Base-by-base conservation (phyloP, 495 filamentous ascomycete species). In the Tuber aestivum region DNA sequence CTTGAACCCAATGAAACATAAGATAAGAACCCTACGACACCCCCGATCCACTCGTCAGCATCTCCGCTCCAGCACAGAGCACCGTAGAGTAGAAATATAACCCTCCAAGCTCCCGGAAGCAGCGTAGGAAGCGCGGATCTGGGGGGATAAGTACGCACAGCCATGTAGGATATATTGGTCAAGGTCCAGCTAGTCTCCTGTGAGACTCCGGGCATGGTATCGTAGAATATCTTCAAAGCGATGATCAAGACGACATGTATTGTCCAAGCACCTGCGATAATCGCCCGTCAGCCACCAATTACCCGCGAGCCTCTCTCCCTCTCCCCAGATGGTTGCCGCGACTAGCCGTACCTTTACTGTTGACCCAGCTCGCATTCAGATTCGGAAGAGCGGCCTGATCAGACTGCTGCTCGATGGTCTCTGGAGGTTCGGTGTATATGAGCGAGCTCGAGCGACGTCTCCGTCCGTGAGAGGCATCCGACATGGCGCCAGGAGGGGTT, bases 1-100 rank as follows among this genome's bases (percentile, higher is more conserved):
- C 95, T 83, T 94, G 93, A 81, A 99, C 95, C 87, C 91, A 97
- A 86, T 99, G 95, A 85, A 99, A 99, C 95, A 98, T 99, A 83
- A 99, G 89, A 85, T 97, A 99, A 27, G 95, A 97, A 83, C 93
- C 95, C 81, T 83, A 75, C n/a, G 73, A 45, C 56, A 41, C 71
- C 69, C 48, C 69, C 35, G 42, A 20, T 35, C 48, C n/a, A 78
- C 41, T 48, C 42, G 73, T 81, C 50, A 82, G 74, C 27, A 76
- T 72, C 78, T 73, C 79, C 35, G 20, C 42, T 70, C 41, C 32
- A 50, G 41, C 23, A 23, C 72, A 41, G 45, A 44, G 3, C 27
- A 65, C 56, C 48, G 56, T 35, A 65, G 12, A 65, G 56, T 35
- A 65, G 12, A 65, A 65, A 35, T 65, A 7, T 8, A 65, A 7